Evolutionary conservation across 371 early-diverging fungal species (phyloP).

Genomic region (Capillidium heterosporum): DNA sequence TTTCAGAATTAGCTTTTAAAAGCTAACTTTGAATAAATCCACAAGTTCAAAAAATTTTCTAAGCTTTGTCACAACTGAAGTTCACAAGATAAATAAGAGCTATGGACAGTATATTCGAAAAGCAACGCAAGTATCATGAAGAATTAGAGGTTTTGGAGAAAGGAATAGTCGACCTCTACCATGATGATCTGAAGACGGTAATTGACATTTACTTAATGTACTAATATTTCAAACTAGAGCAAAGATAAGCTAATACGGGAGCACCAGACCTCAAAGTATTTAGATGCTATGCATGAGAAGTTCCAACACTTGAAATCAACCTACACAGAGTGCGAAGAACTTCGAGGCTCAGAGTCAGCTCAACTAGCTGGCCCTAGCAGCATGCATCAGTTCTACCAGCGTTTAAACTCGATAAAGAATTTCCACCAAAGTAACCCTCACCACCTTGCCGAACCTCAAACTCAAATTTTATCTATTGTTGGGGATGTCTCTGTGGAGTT

Average conservation of each 20-base stretch:
- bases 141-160: slow-evolving; percentile 83
- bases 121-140: slow-evolving; percentile 51
- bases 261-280: slow-evolving; percentile 48
- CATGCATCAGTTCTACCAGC: slow-evolving; percentile 72
- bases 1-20: too few species aligned
- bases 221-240: slow-evolving; percentile 22
- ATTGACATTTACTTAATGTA: background rate
- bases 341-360: slow-evolving; percentile 50
- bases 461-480: too few species aligned
- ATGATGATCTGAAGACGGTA: slow-evolving; percentile 48
- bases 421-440: slow-evolving; percentile 71
- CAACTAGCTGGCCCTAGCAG: slow-evolving; percentile 49
- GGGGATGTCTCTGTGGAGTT: slow-evolving; percentile 33
- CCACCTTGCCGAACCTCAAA: slow-evolving; percentile 50
- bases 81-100: too few species aligned
- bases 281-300: slow-evolving; percentile 50
- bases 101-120: slow-evolving; percentile 16
- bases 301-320: slow-evolving; percentile 34
- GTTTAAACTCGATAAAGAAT: slow-evolving; percentile 64
- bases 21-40: too few species aligned
- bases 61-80: too few species aligned
- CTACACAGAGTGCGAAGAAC: slow-evolving; percentile 59
- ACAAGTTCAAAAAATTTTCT: too few species aligned
- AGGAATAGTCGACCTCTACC: slow-evolving; percentile 63
- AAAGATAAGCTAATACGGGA: slow-evolving; percentile 68